Conservation (phyloP, 2,329 filamentous ascomycete species). For the Zarea fungicola region DNA sequence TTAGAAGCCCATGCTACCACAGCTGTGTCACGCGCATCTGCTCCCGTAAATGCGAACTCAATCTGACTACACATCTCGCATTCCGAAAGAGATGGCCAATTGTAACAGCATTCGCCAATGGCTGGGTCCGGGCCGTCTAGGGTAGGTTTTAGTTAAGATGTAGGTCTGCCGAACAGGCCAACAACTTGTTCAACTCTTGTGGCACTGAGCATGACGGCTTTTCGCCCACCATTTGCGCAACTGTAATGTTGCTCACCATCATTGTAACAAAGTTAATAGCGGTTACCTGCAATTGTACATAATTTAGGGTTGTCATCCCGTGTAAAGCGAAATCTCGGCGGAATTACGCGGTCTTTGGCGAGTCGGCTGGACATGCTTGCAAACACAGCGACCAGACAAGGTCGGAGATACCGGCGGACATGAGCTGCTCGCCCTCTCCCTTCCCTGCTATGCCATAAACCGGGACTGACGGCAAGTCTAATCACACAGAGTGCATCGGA, state of each 20-base stretch:
- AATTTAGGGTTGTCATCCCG: background rate
- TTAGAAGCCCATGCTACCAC: conserved; percentile 8
- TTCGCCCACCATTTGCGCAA: too few relatives aligned
- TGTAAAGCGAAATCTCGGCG: background rate
- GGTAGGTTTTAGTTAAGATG: too few relatives aligned
- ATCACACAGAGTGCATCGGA: background rate
- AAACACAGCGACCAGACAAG: background rate
- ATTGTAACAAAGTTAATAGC: too few relatives aligned
- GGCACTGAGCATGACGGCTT: too few relatives aligned
- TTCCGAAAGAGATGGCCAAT: background rate
- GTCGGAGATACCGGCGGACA: background rate
- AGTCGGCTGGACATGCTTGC: background rate
- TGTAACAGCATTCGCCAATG: too few relatives aligned
- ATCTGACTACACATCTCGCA: background rate
- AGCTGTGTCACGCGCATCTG: background rate
- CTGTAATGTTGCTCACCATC: too few relatives aligned
- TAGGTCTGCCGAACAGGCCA: too few relatives aligned
- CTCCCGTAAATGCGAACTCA: background rate
- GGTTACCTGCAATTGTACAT: too few relatives aligned
- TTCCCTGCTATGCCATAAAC: background rate
- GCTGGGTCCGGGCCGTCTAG: too few relatives aligned
- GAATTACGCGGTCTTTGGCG: conserved; percentile 3
- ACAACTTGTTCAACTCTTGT: too few relatives aligned
- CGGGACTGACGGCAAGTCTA: background rate
- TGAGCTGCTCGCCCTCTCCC: background rate